phyloP scores from a whole-genome alignment of 352 stramenopile species.

The Phytophthora niederhauseri region DNA sequence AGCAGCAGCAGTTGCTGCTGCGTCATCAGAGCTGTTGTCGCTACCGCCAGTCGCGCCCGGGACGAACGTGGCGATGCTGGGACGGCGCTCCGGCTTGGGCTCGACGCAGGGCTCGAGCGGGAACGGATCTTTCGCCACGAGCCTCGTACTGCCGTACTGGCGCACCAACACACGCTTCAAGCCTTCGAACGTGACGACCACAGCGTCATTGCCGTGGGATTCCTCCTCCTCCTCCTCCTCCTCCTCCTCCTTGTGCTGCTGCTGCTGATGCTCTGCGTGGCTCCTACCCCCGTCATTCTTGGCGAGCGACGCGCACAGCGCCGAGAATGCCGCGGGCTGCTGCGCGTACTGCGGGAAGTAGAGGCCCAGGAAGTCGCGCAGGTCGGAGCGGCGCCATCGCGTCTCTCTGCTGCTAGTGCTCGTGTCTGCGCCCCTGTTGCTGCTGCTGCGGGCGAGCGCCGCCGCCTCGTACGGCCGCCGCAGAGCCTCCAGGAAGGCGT shows the following conservation, averaged over 20 bases:
- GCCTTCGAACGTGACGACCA: slow-evolving; percentile 39
- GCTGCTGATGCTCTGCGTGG: neutral
- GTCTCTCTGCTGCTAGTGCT: slow-evolving; percentile 7
- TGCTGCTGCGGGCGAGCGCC: slow-evolving; percentile 2
- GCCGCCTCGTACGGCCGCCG: slow-evolving; percentile 31
- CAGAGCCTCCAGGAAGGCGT: slow-evolving; percentile 45
- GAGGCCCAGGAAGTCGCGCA: slow-evolving; percentile 38
- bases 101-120: slow-evolving; percentile 37
- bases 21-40: slow-evolving; percentile 16
- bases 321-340: slow-evolving; percentile 29
- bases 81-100: slow-evolving; percentile 23
- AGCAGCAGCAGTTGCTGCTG: neutral
- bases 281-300: neutral
- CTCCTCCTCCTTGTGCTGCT: neutral
- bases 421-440: neutral
- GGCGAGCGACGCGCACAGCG: slow-evolving; percentile 29
- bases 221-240: neutral
- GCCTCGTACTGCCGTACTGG: slow-evolving; percentile 39
- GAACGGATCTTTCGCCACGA: slow-evolving; percentile 45
- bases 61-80: slow-evolving; percentile 16
- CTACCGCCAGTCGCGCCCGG: slow-evolving; percentile 17
- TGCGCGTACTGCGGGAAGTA: slow-evolving; percentile 49
- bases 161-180: slow-evolving; percentile 47
- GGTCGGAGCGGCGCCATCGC: slow-evolving; percentile 31
- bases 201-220: neutral